Evolutionary conservation across 2,329 filamentous ascomycete genomes (phyloP), one percentile per base, ranked within the genome.

Genomic region (Fusarium illudens): DNA sequence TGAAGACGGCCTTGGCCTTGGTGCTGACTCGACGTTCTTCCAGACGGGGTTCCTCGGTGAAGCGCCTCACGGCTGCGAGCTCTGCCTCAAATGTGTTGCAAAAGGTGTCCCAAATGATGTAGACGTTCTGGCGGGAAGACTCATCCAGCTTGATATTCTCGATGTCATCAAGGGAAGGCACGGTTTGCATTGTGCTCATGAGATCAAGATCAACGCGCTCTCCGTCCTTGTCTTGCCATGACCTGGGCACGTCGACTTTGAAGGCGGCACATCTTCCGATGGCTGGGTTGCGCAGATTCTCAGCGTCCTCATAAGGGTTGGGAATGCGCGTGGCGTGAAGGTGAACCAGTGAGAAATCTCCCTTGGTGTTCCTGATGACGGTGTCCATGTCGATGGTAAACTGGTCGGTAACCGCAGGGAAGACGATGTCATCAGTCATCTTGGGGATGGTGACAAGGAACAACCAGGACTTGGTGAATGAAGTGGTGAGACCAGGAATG

Each of bases 101-200:
- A 8, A 32, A 68, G 0, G 62, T 64, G 0, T 78, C 72, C 75
- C 75, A 78, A 0, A 59, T 54, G 4, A 79, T 77, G 3, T 48
- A 70, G 6, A 79, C 65, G 0, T 66, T 54, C 13, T 76, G 74
- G 2, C 46, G 39, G 1, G 62, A 69, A 0, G 50, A 4, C 1
- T 71, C 32, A 7, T 68, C 64, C 1, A 77, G 7, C 1, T n/a
- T 46, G 1, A 76, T 53, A 6, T 34, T 61, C 3, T 33, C 6
- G 6, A 72, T 52, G 7, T 75, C 67, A 2, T 70, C 62, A 0
- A 76, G 67, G 4, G 60, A 0, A 83, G 86, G 15, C 84, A 86
- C 75, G 84, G 89, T 75, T 84, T 89, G 81, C 87, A 91, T 79
- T 84, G 89, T 82, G 78, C 86, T 58, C 89, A 91, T 79, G 83